Conservation (phyloP, 345 rosid genomes). For the Eucalyptus brandiana region DNA sequence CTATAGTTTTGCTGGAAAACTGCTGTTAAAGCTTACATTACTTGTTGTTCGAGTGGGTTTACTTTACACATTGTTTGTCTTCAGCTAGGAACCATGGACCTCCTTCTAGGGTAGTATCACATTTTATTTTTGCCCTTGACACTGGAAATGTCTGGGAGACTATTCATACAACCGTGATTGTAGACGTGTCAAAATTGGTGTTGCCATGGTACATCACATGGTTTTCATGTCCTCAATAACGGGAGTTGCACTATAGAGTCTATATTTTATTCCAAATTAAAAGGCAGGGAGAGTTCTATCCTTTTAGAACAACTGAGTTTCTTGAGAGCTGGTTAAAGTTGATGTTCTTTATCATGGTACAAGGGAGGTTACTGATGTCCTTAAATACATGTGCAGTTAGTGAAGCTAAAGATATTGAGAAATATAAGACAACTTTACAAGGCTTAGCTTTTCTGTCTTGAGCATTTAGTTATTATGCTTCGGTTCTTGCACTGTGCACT, state of each 20-base stretch:
- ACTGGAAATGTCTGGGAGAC: neutral
- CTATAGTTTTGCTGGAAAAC: neutral
- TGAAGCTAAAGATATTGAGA: neutral
- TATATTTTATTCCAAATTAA: neutral
- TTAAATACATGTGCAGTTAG: neutral
- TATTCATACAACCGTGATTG: neutral
- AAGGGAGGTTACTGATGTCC: neutral
- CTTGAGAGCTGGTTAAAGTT: neutral
- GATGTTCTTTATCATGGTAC: neutral
- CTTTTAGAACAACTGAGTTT: neutral
- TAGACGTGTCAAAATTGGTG: neutral
- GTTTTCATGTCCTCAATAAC: neutral
- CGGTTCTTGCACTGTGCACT: neutral
- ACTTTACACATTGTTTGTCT: neutral
- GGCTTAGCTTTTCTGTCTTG: neutral
- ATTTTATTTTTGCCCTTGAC: neutral
- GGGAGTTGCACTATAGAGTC: neutral
- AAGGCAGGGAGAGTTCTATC: neutral
- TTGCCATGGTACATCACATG: neutral
- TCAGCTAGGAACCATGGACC: neutral
- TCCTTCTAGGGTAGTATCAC: neutral
- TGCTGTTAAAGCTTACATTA: neutral
- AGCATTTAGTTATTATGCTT: neutral
- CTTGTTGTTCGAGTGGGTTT: neutral
- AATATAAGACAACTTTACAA: neutral